These are phyloP conservation scores for Scutellaria minor DNA, from an alignment of 257 asterid genomes.

Conservation along the genomic window DNA sequence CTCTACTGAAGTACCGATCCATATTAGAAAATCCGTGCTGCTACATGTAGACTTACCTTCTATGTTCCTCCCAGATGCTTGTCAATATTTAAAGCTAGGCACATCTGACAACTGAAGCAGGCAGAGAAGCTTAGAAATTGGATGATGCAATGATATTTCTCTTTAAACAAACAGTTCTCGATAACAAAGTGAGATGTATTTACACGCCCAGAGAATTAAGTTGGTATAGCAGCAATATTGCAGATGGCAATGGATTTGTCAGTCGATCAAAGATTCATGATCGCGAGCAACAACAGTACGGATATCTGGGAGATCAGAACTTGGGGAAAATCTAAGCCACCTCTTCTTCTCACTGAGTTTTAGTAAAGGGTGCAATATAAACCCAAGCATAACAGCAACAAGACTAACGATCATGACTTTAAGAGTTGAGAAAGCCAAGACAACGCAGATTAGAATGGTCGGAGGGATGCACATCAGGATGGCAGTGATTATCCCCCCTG, in stretches of 20 bases:
- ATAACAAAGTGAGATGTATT: background rate
- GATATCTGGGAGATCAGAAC: conserved; percentile 51
- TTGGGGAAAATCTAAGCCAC: conserved; percentile 55
- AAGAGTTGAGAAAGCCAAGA: conserved; percentile 50
- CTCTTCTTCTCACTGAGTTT: conserved; percentile 52
- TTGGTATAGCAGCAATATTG: background rate
- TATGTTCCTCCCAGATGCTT: background rate
- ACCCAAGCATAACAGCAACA: conserved; percentile 53
- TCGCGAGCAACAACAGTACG: conserved; percentile 24
- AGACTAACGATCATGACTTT: conserved; percentile 57
- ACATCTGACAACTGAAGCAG: background rate
- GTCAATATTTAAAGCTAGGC: too few relatives aligned
- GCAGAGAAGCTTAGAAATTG: conserved; percentile 8
- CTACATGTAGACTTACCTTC: conserved; percentile 24
- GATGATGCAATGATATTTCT: background rate
- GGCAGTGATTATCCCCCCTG: conserved; percentile 58
- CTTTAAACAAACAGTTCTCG: background rate
- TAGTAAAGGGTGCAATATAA: conserved; percentile 52
- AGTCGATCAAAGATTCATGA: conserved; percentile 36
- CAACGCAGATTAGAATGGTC: conserved; percentile 47
- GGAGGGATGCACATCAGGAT: conserved; percentile 59
- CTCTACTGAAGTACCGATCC: conserved; percentile 9
- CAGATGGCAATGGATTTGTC: background rate
- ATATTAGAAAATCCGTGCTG: conserved; percentile 23
- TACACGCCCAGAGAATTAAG: conserved; percentile 10